Percentiles rank a stretch among this genome's conserved stretches.
phyloP scores from a whole-genome alignment of 805 yeast genomes.

The Kazachstania kunashirensis region DNA sequence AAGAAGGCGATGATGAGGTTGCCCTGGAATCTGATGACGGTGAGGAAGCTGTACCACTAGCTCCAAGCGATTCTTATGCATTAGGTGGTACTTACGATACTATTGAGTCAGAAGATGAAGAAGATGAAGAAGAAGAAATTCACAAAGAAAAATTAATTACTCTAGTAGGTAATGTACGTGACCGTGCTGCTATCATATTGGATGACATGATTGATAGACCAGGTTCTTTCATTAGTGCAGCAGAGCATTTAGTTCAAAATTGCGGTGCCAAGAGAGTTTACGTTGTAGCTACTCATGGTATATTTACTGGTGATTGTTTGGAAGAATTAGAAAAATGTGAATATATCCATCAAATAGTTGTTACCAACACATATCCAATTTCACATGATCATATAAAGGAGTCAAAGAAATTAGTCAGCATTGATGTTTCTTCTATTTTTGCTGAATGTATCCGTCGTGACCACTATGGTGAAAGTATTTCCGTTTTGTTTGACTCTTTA shows the following conservation, averaged over 20 bases:
- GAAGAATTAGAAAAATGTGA: conserved; percentile 68
- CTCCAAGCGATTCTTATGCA: conserved; percentile 39
- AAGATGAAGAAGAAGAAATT: conserved; percentile 46
- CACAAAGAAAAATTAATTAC: conserved; percentile 78
- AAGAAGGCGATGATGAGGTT: conserved; percentile 23
- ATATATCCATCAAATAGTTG: conserved; percentile 85
- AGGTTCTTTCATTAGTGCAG: conserved; percentile 88
- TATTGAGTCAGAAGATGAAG: conserved; percentile 73
- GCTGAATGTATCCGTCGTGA: conserved; percentile 98
- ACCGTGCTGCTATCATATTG: conserved; percentile 82
- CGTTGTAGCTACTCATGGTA: conserved; percentile 92
- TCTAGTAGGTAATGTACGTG: conserved; percentile 89
- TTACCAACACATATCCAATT: conserved; percentile 93
- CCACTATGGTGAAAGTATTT: conserved; percentile 94
- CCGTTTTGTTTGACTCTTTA: conserved; percentile 83
- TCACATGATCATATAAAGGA: conserved; percentile 46
- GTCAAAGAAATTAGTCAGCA: conserved; percentile 65
- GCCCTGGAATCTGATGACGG: conserved; percentile 29
- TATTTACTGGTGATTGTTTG: conserved; percentile 79
- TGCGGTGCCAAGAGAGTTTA: conserved; percentile 93
- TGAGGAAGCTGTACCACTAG: conserved; percentile 13
- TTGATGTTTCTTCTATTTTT: conserved; percentile 89
- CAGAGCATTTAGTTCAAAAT: conserved; percentile 89
- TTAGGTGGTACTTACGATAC: conserved; percentile 78
- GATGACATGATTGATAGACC: conserved; percentile 98